Base-by-base conservation (phyloP, 768 basidiomycete genomes). In the Mycena vitilis region DNA sequence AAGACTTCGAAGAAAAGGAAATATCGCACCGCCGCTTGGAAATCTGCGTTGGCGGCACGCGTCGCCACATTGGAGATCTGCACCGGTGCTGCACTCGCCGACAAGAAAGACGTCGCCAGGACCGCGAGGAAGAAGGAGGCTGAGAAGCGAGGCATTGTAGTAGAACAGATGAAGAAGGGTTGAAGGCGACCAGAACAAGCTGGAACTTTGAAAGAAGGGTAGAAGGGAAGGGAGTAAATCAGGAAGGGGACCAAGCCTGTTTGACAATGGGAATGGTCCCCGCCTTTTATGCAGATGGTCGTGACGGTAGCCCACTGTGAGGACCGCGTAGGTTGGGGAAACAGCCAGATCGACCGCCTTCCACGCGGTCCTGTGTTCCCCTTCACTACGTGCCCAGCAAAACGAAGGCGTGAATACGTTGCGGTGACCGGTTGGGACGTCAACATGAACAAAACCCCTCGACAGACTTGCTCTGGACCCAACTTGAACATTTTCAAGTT, bases 101-200 rank as follows among this genome's bases (percentile, higher is more conserved):
- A 40, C 60, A 61, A 51, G 37, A 61, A 11, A 37, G 60, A 61
- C 60, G 60, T 51, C 34, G 60, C 60, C 48, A 61, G 60, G 60
- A 61, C 60, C 48, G 49, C 48, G 48, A 61, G 60, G 49, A 61
- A 11, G 47, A 61, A 61, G 12, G 60, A 37, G n/a, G 49, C 60
- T 40, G 60, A 61, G 22, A 49, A 51, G 48, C 59, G 59, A 37
- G 36, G 60, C 60, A 61, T 61, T 61, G 15, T 52, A 38, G 15
- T 52, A 15, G 12, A 36, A 13, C 51, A 45, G 23, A 5, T 51
- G 60, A 51, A 52, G 60, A 51, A 13, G 22, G n/a, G 37, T 37
- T 42, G 22, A 49, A 52, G 37, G 45, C 18, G 25, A 23, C 47
- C 36, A 49, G 34, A 61, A 23, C 47, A 51, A 61, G 48, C 60